phyloP scores from a whole-genome alignment of 2,329 filamentous ascomycete species.

The Lasiodiplodia sp. region DNA sequence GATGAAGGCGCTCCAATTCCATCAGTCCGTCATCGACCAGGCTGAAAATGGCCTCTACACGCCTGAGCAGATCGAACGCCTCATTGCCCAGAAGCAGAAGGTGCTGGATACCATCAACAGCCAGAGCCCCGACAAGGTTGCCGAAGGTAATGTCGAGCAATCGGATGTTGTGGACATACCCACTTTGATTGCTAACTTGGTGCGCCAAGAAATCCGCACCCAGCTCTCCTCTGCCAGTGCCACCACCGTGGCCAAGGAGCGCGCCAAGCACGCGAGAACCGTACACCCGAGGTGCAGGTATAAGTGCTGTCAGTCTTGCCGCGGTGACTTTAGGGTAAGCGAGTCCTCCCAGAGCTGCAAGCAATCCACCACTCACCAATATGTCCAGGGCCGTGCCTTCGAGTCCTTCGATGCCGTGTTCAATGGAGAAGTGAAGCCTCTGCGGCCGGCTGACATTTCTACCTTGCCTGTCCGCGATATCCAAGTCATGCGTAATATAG shows the following conservation, averaged over 20 bases:
- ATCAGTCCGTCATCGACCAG: constrained; percentile 43
- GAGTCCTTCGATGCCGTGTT: constrained; percentile 55
- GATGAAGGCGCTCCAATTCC: constrained; percentile 39
- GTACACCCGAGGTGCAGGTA: constrained; percentile 47
- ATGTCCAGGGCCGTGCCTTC: constrained; percentile 52
- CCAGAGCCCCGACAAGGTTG: constrained; percentile 16
- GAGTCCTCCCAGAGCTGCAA: neutral
- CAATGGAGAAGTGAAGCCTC: constrained; percentile 42
- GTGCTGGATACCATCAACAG: constrained; percentile 40
- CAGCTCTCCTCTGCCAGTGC: constrained; percentile 6
- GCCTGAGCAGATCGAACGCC: constrained; percentile 39
- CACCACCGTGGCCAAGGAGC: constrained; percentile 15
- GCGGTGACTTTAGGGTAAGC: constrained; percentile 51
- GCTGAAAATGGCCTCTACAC: constrained; percentile 47
- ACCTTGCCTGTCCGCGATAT: constrained; percentile 48
- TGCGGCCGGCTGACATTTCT: constrained; percentile 42
- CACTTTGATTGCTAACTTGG: constrained; percentile 10
- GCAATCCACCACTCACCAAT: neutral
- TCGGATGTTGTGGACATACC: neutral
- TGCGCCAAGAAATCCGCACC: constrained; percentile 9
- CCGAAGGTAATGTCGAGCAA: constrained; percentile 7
- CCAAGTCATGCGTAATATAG: constrained; percentile 44
- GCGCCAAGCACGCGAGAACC: constrained; percentile 22
- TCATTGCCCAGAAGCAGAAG: constrained; percentile 43
- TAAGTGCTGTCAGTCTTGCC: constrained; percentile 58